Percentiles rank a stretch among this genome's conserved stretches.
These are phyloP conservation scores for Kwoniella sp. DNA, from an alignment of 768 basidiomycete genomes.

Conservation along the genomic window DNA sequence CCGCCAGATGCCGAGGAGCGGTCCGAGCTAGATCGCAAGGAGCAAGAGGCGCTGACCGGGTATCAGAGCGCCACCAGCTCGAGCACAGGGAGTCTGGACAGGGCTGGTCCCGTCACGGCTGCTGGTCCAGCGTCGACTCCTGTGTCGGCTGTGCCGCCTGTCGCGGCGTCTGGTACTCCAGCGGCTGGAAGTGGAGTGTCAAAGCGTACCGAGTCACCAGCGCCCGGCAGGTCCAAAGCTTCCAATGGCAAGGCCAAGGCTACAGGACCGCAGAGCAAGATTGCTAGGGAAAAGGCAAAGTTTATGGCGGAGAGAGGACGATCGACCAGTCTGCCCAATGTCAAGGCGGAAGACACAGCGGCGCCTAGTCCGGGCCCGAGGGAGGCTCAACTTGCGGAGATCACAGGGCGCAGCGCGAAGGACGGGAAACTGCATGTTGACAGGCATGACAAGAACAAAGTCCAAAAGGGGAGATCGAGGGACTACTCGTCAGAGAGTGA, in stretches of 20 bases:
- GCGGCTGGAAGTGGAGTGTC: background rate
- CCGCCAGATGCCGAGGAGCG: slow-evolving; percentile 33
- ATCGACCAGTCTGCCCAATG: slow-evolving; percentile 24
- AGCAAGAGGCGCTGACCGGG: slow-evolving; percentile 11
- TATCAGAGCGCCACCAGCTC: slow-evolving; percentile 11
- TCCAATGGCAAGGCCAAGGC: background rate
- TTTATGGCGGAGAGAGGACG: slow-evolving; percentile 27
- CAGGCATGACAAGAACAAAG: slow-evolving; percentile 1
- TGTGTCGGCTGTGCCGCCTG: background rate
- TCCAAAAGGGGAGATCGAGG: background rate
- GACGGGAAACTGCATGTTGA: too few relatives aligned
- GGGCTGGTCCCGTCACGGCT: too few relatives aligned
- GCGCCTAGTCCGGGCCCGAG: slow-evolving; percentile 6
- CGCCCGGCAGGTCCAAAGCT: background rate
- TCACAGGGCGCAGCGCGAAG: too few relatives aligned
- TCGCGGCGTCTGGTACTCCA: background rate
- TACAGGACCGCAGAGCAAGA: slow-evolving; percentile 13
- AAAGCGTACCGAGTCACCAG: background rate
- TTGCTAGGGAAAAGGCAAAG: slow-evolving; percentile 29
- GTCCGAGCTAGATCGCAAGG: slow-evolving; percentile 29
- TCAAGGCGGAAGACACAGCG: slow-evolving; percentile 10
- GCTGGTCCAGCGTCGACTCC: too few relatives aligned
- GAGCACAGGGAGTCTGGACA: too few relatives aligned
- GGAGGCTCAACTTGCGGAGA: background rate
- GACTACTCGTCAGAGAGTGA: background rate